A percentile compares a stretch with the other conserved stretches of the same genome.
Conservation (phyloP, 495 filamentous ascomycete species). For the Penicillium goetzii region DNA sequence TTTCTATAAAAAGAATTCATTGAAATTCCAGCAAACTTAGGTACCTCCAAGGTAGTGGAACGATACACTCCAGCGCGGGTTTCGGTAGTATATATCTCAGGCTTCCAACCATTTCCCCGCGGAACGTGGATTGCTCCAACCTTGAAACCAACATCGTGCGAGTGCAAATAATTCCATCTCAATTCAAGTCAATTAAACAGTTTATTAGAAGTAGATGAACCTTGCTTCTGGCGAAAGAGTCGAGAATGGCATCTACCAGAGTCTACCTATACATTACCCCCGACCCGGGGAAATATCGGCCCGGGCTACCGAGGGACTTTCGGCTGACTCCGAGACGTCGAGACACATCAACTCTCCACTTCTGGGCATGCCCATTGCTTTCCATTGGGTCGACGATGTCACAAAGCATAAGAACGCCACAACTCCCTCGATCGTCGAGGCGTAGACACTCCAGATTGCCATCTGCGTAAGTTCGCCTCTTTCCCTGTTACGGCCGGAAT, state of each 20-base stretch:
- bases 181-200: too few species aligned
- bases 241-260: neutral
- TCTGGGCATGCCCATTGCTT: neutral
- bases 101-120: too few species aligned
- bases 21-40: neutral
- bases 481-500: neutral
- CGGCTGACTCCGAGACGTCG: neutral
- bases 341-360: neutral
- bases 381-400: neutral
- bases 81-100: too few species aligned
- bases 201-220: neutral
- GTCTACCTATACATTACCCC: too few species aligned
- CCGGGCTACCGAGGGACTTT: conserved; percentile 3
- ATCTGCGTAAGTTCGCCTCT: conserved; percentile 8
- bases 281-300: conserved; percentile 9
- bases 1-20: neutral
- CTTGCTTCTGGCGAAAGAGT: too few species aligned
- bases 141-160: neutral
- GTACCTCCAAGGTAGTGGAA: too few species aligned
- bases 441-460: neutral
- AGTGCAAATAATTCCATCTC: too few species aligned
- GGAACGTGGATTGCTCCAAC: neutral
- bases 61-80: too few species aligned
- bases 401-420: neutral
- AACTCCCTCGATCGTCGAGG: neutral